These are phyloP conservation scores for Arachis hypogaea DNA, from an alignment of 306 rosid species.

Conservation along the genomic window DNA sequence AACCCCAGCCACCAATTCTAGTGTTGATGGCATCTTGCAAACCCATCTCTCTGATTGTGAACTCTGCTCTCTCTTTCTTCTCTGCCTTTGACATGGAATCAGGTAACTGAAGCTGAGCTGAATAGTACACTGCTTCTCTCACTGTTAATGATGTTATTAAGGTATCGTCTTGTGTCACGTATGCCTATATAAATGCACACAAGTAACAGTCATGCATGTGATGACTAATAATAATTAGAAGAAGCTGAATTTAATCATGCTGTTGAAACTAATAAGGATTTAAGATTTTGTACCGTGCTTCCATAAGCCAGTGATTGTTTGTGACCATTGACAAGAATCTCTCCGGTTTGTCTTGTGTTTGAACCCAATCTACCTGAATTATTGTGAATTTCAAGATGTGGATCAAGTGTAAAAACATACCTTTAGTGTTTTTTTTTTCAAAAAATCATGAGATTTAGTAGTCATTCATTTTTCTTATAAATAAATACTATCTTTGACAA, in stretches of 20 bases:
- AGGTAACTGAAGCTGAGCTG: constrained; percentile 57
- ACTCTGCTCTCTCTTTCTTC: constrained; percentile 51
- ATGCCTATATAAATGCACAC: constrained; percentile 36
- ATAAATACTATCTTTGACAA: too few species aligned
- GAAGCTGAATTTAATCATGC: not conserved
- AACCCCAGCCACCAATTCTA: constrained; percentile 57
- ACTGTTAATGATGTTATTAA: constrained; percentile 48
- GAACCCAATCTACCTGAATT: constrained; percentile 48
- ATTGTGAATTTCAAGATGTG: not conserved
- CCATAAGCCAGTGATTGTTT: constrained; percentile 46
- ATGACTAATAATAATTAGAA: not conserved
- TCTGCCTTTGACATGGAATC: constrained; percentile 48
- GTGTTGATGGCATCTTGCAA: constrained; percentile 52
- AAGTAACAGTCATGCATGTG: not conserved
- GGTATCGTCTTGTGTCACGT: constrained; percentile 54
- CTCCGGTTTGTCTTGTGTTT: constrained; percentile 42
- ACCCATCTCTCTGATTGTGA: constrained; percentile 56
- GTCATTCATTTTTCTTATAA: too few species aligned
- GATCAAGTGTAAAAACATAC: too few species aligned
- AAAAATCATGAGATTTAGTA: too few species aligned
- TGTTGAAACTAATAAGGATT: not conserved
- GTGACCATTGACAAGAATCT: constrained; percentile 42
- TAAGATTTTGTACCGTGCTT: constrained; percentile 39
- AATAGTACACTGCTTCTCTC: constrained; percentile 52
- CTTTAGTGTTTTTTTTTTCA: too few species aligned